These are phyloP conservation scores for Mucor lusitanicus DNA, from an alignment of 371 early-diverging fungal genomes.

Conservation along the genomic window DNA sequence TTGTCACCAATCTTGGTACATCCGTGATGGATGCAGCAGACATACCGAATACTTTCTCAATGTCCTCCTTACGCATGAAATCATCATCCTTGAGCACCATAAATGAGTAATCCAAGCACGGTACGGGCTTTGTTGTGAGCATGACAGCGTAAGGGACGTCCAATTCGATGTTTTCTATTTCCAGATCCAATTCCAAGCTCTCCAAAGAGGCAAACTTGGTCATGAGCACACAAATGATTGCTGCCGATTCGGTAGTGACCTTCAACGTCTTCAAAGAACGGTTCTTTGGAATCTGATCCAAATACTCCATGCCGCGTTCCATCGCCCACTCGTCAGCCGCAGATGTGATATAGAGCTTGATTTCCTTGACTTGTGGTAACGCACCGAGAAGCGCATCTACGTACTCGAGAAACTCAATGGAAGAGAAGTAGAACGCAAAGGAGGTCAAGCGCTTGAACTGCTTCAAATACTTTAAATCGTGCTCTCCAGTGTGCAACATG, in stretches of 20 bases:
- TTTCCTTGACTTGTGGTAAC: background rate
- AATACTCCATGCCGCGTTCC: background rate
- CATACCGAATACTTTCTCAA: background rate
- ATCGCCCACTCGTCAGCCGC: background rate
- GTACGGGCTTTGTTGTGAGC: background rate
- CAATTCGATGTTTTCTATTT: background rate
- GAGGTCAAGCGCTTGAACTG: background rate
- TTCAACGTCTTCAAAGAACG: background rate
- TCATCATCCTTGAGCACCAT: background rate
- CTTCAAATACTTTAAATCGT: background rate
- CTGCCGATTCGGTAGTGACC: background rate
- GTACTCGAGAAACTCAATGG: background rate
- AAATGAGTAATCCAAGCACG: background rate
- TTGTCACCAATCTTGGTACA: background rate
- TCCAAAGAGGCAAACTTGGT: background rate
- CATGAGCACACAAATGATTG: background rate
- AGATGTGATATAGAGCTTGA: background rate
- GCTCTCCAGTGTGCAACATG: background rate
- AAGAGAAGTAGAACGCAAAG: background rate
- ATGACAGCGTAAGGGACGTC: background rate
- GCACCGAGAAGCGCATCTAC: background rate
- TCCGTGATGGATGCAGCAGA: background rate
- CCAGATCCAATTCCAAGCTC: background rate
- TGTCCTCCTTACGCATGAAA: background rate
- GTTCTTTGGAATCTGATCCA: background rate